Evolutionary conservation across 2,329 filamentous ascomycete genomes (phyloP).

Genomic region (Lasiodiplodia sp.): DNA sequence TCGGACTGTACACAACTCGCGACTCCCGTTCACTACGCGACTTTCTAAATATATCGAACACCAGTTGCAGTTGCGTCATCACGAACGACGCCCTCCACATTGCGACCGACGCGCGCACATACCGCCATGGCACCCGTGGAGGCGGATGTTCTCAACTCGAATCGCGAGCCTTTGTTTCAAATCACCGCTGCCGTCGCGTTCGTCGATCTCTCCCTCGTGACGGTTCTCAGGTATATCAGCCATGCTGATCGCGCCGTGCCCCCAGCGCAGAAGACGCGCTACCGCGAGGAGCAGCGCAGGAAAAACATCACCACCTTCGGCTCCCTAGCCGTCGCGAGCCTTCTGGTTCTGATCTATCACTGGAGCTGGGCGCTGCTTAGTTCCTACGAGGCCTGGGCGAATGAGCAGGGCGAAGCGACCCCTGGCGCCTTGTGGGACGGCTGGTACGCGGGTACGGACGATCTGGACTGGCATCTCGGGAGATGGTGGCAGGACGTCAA

Average conservation of each 20-base stretch:
- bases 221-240: slow-evolving; percentile 41
- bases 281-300: slow-evolving; percentile 41
- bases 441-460: slow-evolving; percentile 47
- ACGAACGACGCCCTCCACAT: background rate
- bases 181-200: slow-evolving; percentile 43
- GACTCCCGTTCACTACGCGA: background rate
- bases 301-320: slow-evolving; percentile 50
- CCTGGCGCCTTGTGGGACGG: slow-evolving; percentile 51
- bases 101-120: slow-evolving; percentile 18
- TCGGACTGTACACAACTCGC: background rate
- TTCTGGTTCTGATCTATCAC: slow-evolving; percentile 55
- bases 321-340: slow-evolving; percentile 55
- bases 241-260: slow-evolving; percentile 43
- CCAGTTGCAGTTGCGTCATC: slow-evolving; percentile 30
- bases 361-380: slow-evolving; percentile 53
- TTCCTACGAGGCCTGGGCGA: slow-evolving; percentile 62
- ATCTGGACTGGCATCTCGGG: slow-evolving; percentile 48
- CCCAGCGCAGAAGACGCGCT: slow-evolving; percentile 44
- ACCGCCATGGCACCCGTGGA: slow-evolving; percentile 47
- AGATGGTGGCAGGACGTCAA: slow-evolving; percentile 64
- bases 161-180: slow-evolving; percentile 43
- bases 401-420: slow-evolving; percentile 48
- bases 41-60: slow-evolving; percentile 16
- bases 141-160: slow-evolving; percentile 40
- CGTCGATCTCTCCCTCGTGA: slow-evolving; percentile 41